Evolutionary conservation across 306 rosid species (phyloP).

Genomic region (Cucurbita argyrosperma): DNA sequence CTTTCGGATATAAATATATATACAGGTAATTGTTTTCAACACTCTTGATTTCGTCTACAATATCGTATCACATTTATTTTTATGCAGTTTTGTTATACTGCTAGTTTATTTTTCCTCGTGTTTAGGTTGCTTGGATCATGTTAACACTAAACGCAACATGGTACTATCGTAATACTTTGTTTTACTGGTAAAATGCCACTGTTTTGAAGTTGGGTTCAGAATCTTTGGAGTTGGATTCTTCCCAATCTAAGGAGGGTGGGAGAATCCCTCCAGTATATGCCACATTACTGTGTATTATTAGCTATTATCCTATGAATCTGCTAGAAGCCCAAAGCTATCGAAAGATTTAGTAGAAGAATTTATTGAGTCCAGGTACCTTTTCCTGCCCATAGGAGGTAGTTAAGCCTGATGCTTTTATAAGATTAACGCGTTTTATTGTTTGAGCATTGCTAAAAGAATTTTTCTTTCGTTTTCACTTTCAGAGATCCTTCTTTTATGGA

Average conservation of each 20-base stretch:
- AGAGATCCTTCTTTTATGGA: not conserved
- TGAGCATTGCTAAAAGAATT: no score
- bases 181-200: not conserved
- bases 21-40: not conserved
- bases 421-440: no score
- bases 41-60: not conserved
- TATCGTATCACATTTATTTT: not conserved
- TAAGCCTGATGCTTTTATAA: no score
- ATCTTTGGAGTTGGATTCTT: not conserved
- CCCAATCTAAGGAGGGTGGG: no score
- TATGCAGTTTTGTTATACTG: not conserved
- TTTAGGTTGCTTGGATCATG: not conserved
- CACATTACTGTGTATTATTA: not conserved
- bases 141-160: not conserved
- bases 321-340: not conserved
- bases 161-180: not conserved
- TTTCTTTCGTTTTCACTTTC: no score
- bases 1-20: not conserved
- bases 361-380: not conserved
- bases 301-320: not conserved
- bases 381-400: not conserved
- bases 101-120: not conserved
- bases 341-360: not conserved
- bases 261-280: no score
- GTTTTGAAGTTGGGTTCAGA: not conserved